A percentile compares a stretch with the other conserved stretches of the same genome.
These are phyloP conservation scores for Capsicum chinense DNA, from an alignment of 257 asterid genomes.

Conservation along the genomic window DNA sequence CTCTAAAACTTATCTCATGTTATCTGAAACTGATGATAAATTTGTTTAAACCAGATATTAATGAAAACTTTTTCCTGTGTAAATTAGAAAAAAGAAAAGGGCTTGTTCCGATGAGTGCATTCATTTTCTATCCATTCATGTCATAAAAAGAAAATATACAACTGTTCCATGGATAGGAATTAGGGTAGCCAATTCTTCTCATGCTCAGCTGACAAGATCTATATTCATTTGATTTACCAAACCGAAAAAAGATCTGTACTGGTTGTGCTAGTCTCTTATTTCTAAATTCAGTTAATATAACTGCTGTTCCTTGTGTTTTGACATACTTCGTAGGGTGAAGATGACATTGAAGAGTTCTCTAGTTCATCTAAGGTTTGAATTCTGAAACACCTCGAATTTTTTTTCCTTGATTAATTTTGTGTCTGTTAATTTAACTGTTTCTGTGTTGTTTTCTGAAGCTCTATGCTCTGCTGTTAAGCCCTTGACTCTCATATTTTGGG, in stretches of 20 bases:
- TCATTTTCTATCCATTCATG: not conserved
- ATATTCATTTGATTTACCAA: constrained; percentile 20
- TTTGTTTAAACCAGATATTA: not conserved
- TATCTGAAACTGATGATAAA: not conserved
- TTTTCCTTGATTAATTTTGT: constrained; percentile 20
- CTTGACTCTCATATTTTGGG: not conserved
- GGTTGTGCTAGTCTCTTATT: not conserved
- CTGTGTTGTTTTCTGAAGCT: not conserved
- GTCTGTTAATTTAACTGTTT: not conserved
- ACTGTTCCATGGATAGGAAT: constrained; percentile 13
- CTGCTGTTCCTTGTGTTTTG: constrained; percentile 6
- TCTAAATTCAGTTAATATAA: constrained; percentile 17
- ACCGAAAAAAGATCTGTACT: not conserved
- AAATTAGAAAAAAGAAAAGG: not conserved
- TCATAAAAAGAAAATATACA: not conserved
- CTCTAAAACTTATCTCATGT: not conserved
- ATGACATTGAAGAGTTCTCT: constrained; percentile 67
- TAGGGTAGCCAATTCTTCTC: not conserved
- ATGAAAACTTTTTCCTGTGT: not conserved
- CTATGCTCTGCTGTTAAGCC: not conserved
- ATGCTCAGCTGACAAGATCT: not conserved
- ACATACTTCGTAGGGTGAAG: constrained; percentile 51
- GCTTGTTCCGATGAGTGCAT: not conserved
- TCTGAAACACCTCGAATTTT: not conserved
- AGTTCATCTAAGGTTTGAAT: constrained; percentile 61